phyloP scores from a whole-genome alignment of 2,329 filamentous ascomycete species.

The Westerdykella aurantiaca region DNA sequence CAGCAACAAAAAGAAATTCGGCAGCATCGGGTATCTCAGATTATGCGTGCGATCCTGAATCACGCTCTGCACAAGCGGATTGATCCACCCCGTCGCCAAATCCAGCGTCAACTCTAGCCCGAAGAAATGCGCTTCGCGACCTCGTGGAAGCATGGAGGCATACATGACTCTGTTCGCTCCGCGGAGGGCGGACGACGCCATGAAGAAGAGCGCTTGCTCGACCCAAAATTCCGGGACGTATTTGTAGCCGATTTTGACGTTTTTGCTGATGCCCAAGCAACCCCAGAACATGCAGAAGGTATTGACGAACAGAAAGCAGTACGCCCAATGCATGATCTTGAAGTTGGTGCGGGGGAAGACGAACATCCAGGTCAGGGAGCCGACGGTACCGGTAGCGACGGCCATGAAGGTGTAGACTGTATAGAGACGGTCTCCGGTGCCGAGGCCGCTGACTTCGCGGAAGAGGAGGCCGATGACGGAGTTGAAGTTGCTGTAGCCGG shows the following conservation, averaged over 20 bases:
- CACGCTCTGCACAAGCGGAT: slow-evolving; percentile 3
- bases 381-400: slow-evolving; percentile 11
- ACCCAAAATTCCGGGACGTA: slow-evolving; percentile 4
- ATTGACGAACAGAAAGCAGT: slow-evolving; percentile 3
- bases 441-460: slow-evolving; percentile 13
- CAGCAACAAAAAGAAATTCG: slow-evolving; percentile 4
- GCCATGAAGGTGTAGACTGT: slow-evolving; percentile 14
- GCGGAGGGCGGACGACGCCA: slow-evolving; percentile 3
- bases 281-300: slow-evolving; percentile 5
- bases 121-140: slow-evolving; percentile 5
- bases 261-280: slow-evolving; percentile 3
- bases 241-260: slow-evolving; percentile 5
- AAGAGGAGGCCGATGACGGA: slow-evolving; percentile 9
- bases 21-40: slow-evolving; percentile 3
- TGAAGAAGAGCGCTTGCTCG: slow-evolving; percentile 4
- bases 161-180: slow-evolving; percentile 4
- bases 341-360: slow-evolving; percentile 9
- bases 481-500: slow-evolving; percentile 14
- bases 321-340: slow-evolving; percentile 6
- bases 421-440: slow-evolving; percentile 10
- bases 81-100: slow-evolving; percentile 4
- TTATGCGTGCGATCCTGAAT: slow-evolving; percentile 4
- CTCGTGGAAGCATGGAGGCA: slow-evolving; percentile 2
- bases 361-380: slow-evolving; percentile 12
- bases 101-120: slow-evolving; percentile 4